Conservation (phyloP, 495 filamentous ascomycete genomes). For the Penicillium riverlandense region DNA sequence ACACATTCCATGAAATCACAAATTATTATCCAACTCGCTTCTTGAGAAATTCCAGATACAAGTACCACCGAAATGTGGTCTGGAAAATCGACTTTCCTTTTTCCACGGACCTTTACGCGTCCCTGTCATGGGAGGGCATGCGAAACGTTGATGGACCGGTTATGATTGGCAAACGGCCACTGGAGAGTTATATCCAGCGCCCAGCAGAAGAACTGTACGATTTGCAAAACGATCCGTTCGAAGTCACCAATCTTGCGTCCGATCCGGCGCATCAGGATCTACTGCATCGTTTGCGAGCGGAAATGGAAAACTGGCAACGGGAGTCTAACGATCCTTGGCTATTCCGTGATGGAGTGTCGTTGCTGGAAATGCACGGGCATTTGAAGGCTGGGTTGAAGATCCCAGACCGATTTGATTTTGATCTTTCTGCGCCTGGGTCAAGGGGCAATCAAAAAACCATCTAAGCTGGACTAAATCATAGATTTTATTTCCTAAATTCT, state of each 20-base stretch:
- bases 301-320: conserved; percentile 31
- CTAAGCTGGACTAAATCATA: too few relatives aligned
- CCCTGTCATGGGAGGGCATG: conserved; percentile 30
- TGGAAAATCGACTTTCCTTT: conserved; percentile 37
- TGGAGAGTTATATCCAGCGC: conserved; percentile 32
- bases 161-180: conserved; percentile 25
- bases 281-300: conserved; percentile 15
- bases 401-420: conserved; percentile 36
- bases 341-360: conserved; percentile 28
- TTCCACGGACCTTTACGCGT: conserved; percentile 33
- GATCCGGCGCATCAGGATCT: conserved; percentile 12
- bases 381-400: conserved; percentile 23
- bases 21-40: conserved; percentile 39
- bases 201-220: conserved; percentile 37
- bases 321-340: conserved; percentile 36
- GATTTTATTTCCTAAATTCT: too few relatives aligned
- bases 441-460: too few relatives aligned
- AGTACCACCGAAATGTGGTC: conserved; percentile 38
- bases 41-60: conserved; percentile 25
- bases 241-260: conserved; percentile 26
- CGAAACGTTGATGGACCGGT: conserved; percentile 12
- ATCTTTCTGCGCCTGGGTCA: conserved; percentile 1
- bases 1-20: conserved; percentile 38
- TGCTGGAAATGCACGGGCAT: conserved; percentile 21
- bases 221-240: conserved; percentile 29